phyloP scores from a whole-genome alignment of 306 rosid genomes.

The Gynostemma pentaphyllum region DNA sequence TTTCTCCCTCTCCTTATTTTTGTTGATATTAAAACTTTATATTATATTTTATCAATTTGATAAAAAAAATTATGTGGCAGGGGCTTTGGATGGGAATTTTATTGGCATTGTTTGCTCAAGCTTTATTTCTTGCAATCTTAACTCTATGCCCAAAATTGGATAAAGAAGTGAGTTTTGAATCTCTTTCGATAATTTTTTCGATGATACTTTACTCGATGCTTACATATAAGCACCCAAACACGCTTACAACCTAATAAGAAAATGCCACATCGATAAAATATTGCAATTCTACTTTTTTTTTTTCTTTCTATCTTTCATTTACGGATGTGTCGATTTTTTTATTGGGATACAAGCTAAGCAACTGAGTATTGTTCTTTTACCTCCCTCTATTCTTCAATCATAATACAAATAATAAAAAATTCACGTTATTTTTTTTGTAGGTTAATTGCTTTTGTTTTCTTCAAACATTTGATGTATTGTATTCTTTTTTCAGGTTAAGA shows the following conservation, averaged over 20 bases:
- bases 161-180: conserved; percentile 14
- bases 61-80: not conserved
- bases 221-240: too few relatives aligned
- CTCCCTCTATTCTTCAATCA: too few relatives aligned
- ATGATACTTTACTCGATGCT: not conserved
- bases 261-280: too few relatives aligned
- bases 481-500: not conserved
- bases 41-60: not conserved
- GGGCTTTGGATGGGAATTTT: conserved; percentile 21
- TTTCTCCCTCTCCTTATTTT: not conserved
- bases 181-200: not conserved
- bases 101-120: conserved; percentile 12
- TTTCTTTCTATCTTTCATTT: too few relatives aligned
- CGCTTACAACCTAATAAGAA: too few relatives aligned
- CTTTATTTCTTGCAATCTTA: conserved; percentile 3
- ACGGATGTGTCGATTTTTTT: too few relatives aligned
- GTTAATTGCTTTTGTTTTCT: not conserved
- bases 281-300: too few relatives aligned
- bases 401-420: too few relatives aligned
- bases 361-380: too few relatives aligned
- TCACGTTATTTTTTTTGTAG: not conserved
- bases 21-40: not conserved
- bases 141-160: conserved; percentile 16
- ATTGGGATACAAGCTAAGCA: too few relatives aligned
- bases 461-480: too few relatives aligned